These are phyloP conservation scores for Papiliotrema laurentii DNA, from an alignment of 1,284 basidiomycete genomes.

Conservation along the genomic window DNA sequence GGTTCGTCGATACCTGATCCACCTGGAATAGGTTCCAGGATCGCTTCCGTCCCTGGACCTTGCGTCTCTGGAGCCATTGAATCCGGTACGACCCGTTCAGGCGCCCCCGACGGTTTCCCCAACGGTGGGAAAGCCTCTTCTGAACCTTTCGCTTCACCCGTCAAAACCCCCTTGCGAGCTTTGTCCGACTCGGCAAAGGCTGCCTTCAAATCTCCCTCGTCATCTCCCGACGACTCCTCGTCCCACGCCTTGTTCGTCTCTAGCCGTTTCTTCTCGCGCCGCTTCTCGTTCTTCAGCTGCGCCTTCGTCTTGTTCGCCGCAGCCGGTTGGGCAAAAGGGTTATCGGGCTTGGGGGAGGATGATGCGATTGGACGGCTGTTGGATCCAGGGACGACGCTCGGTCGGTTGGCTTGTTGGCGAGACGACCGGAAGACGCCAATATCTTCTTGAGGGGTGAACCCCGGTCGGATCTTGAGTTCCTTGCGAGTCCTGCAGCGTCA, in stretches of 20 bases:
- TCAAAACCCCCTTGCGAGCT: neutral
- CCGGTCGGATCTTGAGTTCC: slow-evolving; percentile 83
- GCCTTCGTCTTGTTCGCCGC: slow-evolving; percentile 50
- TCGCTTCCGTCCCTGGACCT: neutral
- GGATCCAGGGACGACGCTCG: slow-evolving; percentile 34
- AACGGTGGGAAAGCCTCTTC: neutral
- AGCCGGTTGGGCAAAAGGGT: slow-evolving; percentile 20
- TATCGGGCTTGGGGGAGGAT: slow-evolving; percentile 13
- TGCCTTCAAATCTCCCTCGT: slow-evolving; percentile 20
- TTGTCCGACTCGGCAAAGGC: slow-evolving; percentile 24
- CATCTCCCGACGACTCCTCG: slow-evolving; percentile 26
- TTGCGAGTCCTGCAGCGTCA: slow-evolving; percentile 65
- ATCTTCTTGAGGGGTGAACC: slow-evolving; percentile 93
- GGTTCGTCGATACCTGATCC: neutral
- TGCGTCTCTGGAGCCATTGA: neutral
- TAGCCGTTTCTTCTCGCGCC: slow-evolving; percentile 25
- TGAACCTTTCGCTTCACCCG: neutral
- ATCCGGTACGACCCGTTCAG: neutral
- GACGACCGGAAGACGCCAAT: slow-evolving; percentile 74
- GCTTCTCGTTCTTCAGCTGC: slow-evolving; percentile 70
- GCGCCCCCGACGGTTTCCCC: neutral
- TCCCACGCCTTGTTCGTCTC: slow-evolving; percentile 21
- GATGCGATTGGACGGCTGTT: slow-evolving; percentile 4
- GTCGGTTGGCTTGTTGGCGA: slow-evolving; percentile 57
- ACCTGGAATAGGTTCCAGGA: too few species aligned